Conservation (phyloP, 2,329 filamentous ascomycete species). For the Periconia digitata region DNA sequence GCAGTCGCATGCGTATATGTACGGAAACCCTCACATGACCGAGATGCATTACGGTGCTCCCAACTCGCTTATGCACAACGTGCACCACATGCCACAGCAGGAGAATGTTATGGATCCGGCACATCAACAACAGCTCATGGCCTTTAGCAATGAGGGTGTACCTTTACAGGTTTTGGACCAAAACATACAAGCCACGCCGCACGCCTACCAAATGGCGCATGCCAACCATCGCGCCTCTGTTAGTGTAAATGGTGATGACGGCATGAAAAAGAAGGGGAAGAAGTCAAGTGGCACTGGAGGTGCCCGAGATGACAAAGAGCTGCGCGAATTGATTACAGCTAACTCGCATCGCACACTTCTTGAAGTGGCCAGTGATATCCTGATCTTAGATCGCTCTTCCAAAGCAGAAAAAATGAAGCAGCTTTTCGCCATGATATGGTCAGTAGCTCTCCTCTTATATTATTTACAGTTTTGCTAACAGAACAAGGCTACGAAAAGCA, state of each 20-base stretch:
- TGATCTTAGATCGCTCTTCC: constrained; percentile 76
- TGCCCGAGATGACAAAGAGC: constrained; percentile 78
- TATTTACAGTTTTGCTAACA: neutral
- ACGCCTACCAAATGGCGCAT: constrained; percentile 8
- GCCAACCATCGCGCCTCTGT: neutral
- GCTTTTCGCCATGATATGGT: constrained; percentile 89
- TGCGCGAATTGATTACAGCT: constrained; percentile 71
- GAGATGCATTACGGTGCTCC: constrained; percentile 6
- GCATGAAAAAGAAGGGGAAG: constrained; percentile 50
- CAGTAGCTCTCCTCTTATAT: constrained; percentile 35
- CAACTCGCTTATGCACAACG: constrained; percentile 39
- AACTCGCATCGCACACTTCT: constrained; percentile 69
- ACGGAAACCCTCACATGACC: neutral
- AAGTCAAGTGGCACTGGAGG: constrained; percentile 67
- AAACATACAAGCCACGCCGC: constrained; percentile 3
- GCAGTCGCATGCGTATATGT: constrained; percentile 5
- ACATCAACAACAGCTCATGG: constrained; percentile 38
- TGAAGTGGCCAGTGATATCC: constrained; percentile 74
- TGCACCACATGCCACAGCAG: constrained; percentile 39
- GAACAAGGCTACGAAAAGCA: constrained; percentile 68
- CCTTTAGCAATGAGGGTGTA: constrained; percentile 24
- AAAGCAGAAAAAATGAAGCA: constrained; percentile 83
- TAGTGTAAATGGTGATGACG: constrained; percentile 4
- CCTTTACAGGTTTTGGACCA: constrained; percentile 30
- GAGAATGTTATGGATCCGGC: constrained; percentile 38